Evolutionary conservation across 305 asterid genomes (phyloP), one percentile per base, ranked within the genome.

Genomic region (Fraxinus ornus): DNA sequence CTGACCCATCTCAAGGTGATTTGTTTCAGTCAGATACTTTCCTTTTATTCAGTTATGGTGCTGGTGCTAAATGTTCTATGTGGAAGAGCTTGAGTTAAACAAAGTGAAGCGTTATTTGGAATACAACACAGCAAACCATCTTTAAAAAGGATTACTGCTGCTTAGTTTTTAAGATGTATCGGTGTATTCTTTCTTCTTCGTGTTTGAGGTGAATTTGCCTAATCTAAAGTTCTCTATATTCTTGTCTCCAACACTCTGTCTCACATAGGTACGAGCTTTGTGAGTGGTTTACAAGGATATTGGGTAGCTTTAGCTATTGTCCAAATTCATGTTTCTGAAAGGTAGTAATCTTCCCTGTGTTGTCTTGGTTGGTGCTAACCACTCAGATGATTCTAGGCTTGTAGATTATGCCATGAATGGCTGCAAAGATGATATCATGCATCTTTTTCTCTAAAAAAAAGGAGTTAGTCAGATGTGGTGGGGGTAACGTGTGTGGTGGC

Each of bases 1-100:
- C 90, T 39, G 94, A 92, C 85, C 90, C 92, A 72, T 84, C 91
- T 71, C 91, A 89, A 92, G 99, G 99, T 96, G 86, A 32, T 90
- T 85, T 76, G 64, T 70, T 79, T 83, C 80, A 72, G 82, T 80
- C 75, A 33, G 68, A 70, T 84, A 17, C 84, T 55, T 71, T 78
- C 21, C 76, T 75, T 78, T 71, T 17, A 52, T 15, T 15, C 62
- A 17, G 21, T 17, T 70, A 72, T 66, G 47, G 10, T 84, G 49
- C 80, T 77, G 57, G 80, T 76, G 76, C 77, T 41, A 19, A 33
- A 52, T 28, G 33, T 47, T 52, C 35, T 73, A 30, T 81, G 78
- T 17, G 41, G 17, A 75, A 73, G 76, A 76, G 74, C 79, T 30
- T 68, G 75, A 30, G 26, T 66, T 49, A 49, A 75, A 73, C 13